Conservation (phyloP, 805 yeast species). For the Lipomyces anomalus region DNA sequence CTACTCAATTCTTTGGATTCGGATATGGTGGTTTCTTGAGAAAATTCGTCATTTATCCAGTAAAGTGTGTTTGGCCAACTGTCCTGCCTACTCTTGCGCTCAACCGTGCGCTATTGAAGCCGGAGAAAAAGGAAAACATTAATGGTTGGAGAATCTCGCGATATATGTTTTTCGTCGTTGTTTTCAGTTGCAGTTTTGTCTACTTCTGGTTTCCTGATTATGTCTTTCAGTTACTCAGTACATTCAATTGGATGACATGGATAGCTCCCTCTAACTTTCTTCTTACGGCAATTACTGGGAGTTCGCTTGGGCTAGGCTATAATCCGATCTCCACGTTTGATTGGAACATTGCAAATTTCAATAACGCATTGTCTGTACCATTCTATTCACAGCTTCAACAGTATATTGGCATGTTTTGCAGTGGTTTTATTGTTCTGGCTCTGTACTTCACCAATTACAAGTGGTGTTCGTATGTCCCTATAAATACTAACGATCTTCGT, state of each 20-base stretch:
- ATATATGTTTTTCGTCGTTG: constrained; percentile 43
- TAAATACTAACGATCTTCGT: constrained; percentile 40
- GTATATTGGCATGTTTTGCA: constrained; percentile 41
- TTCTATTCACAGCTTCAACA: constrained; percentile 38
- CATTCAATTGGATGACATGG: constrained; percentile 61
- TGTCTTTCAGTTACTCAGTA: constrained; percentile 52
- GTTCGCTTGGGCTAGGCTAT: constrained; percentile 54
- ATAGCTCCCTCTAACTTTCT: constrained; percentile 51
- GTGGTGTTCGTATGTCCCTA: constrained; percentile 53
- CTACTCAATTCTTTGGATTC: constrained; percentile 62
- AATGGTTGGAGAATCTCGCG: constrained; percentile 59
- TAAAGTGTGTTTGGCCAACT: constrained; percentile 67
- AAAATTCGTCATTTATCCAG: constrained; percentile 55
- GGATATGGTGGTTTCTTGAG: constrained; percentile 61
- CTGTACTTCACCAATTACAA: constrained; percentile 51
- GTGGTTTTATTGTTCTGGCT: constrained; percentile 46
- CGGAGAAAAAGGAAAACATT: constrained; percentile 41
- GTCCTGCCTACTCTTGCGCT: constrained; percentile 56
- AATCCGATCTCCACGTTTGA: constrained; percentile 59
- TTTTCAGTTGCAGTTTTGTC: constrained; percentile 38
- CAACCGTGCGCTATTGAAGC: constrained; percentile 41
- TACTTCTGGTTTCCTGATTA: constrained; percentile 61
- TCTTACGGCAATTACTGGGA: constrained; percentile 63
- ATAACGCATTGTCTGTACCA: constrained; percentile 9
- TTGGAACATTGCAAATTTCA: constrained; percentile 54